Conservation (phyloP, 1,284 basidiomycete genomes). For the Mycena sp. region DNA sequence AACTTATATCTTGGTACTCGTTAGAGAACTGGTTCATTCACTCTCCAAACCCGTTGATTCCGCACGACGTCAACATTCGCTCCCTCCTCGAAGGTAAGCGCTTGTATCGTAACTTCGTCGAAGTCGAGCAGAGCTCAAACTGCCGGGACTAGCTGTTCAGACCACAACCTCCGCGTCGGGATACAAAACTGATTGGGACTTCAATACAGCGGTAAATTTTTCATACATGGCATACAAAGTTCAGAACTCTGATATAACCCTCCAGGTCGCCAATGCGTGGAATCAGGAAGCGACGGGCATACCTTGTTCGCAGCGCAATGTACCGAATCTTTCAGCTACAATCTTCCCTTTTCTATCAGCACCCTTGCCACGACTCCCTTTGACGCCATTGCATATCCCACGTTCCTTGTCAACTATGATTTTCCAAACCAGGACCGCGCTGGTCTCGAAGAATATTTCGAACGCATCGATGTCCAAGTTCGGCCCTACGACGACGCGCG, state of each 20-base stretch:
- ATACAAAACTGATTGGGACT: conserved; percentile 22
- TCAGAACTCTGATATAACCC: too few species aligned
- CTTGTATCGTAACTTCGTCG: background rate
- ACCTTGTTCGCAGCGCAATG: conserved; percentile 3
- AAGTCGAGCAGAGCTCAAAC: too few species aligned
- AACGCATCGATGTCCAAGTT: conserved; percentile 10
- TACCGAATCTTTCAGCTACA: conserved; percentile 10
- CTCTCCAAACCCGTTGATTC: conserved; percentile 24
- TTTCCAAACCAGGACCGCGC: conserved; percentile 20
- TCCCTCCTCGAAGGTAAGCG: conserved; percentile 20
- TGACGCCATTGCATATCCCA: background rate
- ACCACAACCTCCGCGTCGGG: background rate
- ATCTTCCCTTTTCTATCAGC: conserved; percentile 25
- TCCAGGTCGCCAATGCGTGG: conserved; percentile 16
- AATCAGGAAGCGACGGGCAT: conserved; percentile 22
- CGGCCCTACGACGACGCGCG: conserved; percentile 20
- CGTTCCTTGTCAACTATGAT: conserved; percentile 26
- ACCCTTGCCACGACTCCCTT: conserved; percentile 11
- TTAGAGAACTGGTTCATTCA: conserved; percentile 20
- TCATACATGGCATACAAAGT: too few species aligned
- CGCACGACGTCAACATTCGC: conserved; percentile 20
- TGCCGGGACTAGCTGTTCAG: background rate
- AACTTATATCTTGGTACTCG: conserved; percentile 18
- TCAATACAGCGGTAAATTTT: conserved; percentile 17
- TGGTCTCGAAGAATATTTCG: conserved; percentile 20